Evolutionary conservation across 257 asterid genomes (phyloP), one percentile per base, ranked within the genome.

Genomic region (Echites panduratus): DNA sequence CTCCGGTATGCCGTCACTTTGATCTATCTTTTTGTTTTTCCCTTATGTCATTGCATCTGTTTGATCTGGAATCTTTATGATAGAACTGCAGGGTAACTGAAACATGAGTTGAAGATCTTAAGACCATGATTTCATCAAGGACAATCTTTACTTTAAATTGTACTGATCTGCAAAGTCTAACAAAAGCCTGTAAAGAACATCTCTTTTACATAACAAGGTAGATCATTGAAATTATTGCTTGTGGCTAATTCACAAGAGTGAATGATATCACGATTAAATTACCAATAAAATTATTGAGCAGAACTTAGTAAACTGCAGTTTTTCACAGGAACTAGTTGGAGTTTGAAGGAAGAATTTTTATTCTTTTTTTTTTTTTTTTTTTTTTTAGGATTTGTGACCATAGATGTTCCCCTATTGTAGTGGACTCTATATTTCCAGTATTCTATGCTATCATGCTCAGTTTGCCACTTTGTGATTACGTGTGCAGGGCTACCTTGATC

Each of bases 401-500:
- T n/a, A n/a, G n/a, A n/a, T n/a, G n/a, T n/a, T n/a, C n/a, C n/a
- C n/a, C n/a, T n/a, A n/a, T n/a, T n/a, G 0, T 44, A 32, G 9
- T 13, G 27, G n/a, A 45, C 52, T 40, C 53, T 68, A 27, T 61
- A 24, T 58, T 56, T 19, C 0, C 9, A 50, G 57, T 47, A n/a
- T 22, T 65, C 43, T 57, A 29, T 41, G 13, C 44, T 47, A 27
- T 58, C 43, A 44, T 61, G 58, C 22, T 27, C 59, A 40, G 13
- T 35, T 20, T 10, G 7, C 20, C 17, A 16, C 12, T 2, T 14
- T 32, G 43, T 50, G 70, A 50, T 73, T 22, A 64, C 75, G 74
- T 58, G 64, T 81, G 79, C 87, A 92, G 96, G 98, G 98, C 14
- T 90, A 90, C 71, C 89, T 92, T n/a, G 98, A 92, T 81, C 98